A percentile compares a stretch with the other conserved stretches of the same genome.
Conservation (phyloP, 495 filamentous ascomycete genomes). For the Tuber microsphaerosporum region DNA sequence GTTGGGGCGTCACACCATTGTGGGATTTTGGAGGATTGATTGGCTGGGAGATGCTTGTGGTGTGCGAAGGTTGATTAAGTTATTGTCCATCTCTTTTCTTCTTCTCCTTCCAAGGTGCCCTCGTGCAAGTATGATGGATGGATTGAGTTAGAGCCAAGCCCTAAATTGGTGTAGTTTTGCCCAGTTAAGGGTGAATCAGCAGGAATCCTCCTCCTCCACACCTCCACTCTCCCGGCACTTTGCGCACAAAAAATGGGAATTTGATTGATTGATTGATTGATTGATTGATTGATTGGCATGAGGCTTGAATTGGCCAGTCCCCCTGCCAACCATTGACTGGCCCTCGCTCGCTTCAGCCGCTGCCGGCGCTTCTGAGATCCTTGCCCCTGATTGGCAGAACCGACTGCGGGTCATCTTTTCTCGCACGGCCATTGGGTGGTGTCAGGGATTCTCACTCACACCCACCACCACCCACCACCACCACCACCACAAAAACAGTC, state of each 20-base stretch:
- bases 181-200: neutral
- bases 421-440: neutral
- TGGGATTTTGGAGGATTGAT: neutral
- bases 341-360: constrained; percentile 5
- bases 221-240: neutral
- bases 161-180: neutral
- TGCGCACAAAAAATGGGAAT: no score
- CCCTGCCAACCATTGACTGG: neutral
- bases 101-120: no score
- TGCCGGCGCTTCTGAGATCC: neutral
- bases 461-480: no score
- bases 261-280: neutral
- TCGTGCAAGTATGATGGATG: no score
- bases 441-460: neutral
- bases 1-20: neutral
- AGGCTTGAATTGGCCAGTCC: neutral
- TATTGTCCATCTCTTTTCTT: no score
- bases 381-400: neutral
- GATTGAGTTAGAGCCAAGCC: neutral
- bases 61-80: no score
- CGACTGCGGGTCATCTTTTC: neutral
- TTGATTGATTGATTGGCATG: no score
- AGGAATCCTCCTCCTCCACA: no score
- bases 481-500: neutral
- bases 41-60: neutral